Conservation (phyloP, 2,329 filamentous ascomycete genomes). For the Aspergillus tanneri region DNA sequence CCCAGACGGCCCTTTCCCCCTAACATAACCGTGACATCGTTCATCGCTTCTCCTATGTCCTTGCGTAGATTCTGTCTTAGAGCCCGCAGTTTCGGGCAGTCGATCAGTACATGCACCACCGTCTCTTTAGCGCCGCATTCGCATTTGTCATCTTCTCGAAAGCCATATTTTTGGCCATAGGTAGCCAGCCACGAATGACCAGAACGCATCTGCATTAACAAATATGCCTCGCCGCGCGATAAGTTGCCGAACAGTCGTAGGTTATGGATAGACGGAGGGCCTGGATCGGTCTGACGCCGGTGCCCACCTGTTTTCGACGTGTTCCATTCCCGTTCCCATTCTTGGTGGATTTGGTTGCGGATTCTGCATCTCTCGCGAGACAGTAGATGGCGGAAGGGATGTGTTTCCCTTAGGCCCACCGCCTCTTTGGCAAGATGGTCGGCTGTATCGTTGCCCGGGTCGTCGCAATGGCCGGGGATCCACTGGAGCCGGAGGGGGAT, state of each 20-base stretch:
- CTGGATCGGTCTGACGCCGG: constrained; percentile 10
- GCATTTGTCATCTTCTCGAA: constrained; percentile 15
- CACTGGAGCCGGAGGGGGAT: constrained; percentile 17
- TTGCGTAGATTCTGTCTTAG: constrained; percentile 4
- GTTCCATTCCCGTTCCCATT: constrained; percentile 17
- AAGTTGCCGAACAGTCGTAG: constrained; percentile 13
- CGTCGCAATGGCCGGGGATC: constrained; percentile 8
- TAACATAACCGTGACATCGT: constrained; percentile 23
- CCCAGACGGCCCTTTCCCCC: constrained; percentile 14
- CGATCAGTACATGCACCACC: constrained; percentile 21
- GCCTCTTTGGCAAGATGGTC: constrained; percentile 8
- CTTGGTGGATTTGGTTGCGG: constrained; percentile 5
- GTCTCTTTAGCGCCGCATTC: constrained; percentile 21
- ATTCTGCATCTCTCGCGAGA: constrained; percentile 12
- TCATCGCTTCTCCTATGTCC: constrained; percentile 22
- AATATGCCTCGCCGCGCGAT: constrained; percentile 16
- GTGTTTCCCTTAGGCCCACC: constrained; percentile 4
- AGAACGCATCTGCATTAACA: constrained; percentile 23
- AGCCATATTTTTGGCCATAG: constrained; percentile 14
- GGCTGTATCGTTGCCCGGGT: constrained; percentile 4
- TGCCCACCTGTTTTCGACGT: constrained; percentile 12
- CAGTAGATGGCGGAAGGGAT: constrained; percentile 14
- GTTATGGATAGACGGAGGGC: constrained; percentile 9
- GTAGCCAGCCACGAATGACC: constrained; percentile 24
- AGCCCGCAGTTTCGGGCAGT: constrained; percentile 18